A percentile compares a stretch with the other conserved stretches of the same genome.
Evolutionary conservation across 129 eudicot genomes (phyloP).

Genomic region (Deinandra increscens): DNA sequence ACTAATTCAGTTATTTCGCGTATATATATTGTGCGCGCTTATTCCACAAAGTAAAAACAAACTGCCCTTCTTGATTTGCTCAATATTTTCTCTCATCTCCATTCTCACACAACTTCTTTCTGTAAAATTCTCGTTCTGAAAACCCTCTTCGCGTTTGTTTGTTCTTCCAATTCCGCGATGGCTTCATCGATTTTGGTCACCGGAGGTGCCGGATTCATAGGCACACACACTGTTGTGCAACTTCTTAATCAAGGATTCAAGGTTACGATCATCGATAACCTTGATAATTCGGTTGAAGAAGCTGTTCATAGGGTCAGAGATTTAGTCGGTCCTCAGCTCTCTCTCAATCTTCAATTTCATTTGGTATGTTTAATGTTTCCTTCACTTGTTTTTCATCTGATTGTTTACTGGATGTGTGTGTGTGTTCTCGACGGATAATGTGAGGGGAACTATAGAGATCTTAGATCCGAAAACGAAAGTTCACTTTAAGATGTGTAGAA

Average conservation of each 20-base stretch:
- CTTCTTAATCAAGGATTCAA: slow-evolving; percentile 68
- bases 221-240: slow-evolving; percentile 80
- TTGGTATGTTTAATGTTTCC: slow-evolving; percentile 49
- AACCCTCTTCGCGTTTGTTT: slow-evolving; percentile 8
- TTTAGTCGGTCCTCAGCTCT: slow-evolving; percentile 61
- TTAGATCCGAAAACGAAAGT: slow-evolving; percentile 2
- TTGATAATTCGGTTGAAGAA: slow-evolving; percentile 80
- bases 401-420: slow-evolving; percentile 13
- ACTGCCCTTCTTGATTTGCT: slow-evolving; percentile 36
- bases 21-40: slow-evolving; percentile 14
- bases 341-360: slow-evolving; percentile 68
- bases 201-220: slow-evolving; percentile 98
- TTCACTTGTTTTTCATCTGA: neutral
- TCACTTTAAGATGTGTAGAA: neutral
- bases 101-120: neutral
- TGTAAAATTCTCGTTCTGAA: neutral
- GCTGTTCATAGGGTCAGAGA: slow-evolving; percentile 64
- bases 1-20: neutral
- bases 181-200: slow-evolving; percentile 63
- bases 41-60: slow-evolving; percentile 18
- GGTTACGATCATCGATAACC: slow-evolving; percentile 82
- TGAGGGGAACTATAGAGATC: neutral
- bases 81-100: slow-evolving; percentile 20
- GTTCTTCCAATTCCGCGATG: slow-evolving; percentile 26
- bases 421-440: slow-evolving; percentile 1